A percentile compares a stretch with the other conserved stretches of the same genome.
Evolutionary conservation across 345 rosid genomes (phyloP).

Genomic region (Capsella bursapastoris): DNA sequence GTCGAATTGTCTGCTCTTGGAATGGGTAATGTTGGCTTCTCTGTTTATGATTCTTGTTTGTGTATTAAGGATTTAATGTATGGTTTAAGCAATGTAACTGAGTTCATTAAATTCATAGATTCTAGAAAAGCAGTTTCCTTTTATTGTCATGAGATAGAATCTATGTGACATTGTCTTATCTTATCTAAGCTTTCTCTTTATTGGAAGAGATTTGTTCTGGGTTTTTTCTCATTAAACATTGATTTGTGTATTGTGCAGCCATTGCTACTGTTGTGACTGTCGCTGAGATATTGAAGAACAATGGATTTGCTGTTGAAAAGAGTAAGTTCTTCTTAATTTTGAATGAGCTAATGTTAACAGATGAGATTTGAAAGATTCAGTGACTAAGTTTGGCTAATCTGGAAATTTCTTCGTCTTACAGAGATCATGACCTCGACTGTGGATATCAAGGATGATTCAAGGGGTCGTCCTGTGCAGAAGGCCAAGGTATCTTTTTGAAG

Average conservation of each 20-base stretch:
- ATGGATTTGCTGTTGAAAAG: slow-evolving; percentile 87
- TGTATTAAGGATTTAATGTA: background rate
- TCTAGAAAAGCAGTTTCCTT: background rate
- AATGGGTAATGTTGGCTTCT: slow-evolving; percentile 66
- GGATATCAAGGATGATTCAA: slow-evolving; percentile 79
- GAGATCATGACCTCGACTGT: slow-evolving; percentile 85
- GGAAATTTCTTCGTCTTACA: slow-evolving; percentile 33
- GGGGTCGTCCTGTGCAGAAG: slow-evolving; percentile 84
- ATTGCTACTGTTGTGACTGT: slow-evolving; percentile 89
- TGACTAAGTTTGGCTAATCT: background rate
- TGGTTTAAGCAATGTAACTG: slow-evolving; percentile 23
- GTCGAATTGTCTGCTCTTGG: slow-evolving; percentile 96
- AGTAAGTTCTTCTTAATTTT: slow-evolving; percentile 52
- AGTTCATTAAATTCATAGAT: slow-evolving; percentile 22
- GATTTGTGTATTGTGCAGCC: slow-evolving; percentile 56
- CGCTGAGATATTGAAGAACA: slow-evolving; percentile 90
- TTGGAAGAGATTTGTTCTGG: background rate
- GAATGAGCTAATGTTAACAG: background rate
- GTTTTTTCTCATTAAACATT: slow-evolving; percentile 22
- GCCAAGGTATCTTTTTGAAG: slow-evolving; percentile 61
- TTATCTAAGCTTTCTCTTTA: slow-evolving; percentile 11
- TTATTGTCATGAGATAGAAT: slow-evolving; percentile 18
- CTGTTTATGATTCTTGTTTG: slow-evolving; percentile 13
- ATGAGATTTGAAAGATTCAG: background rate
- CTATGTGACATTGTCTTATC: background rate